A percentile compares a stretch with the other conserved stretches of the same genome.
Evolutionary conservation across 108 stramenopile species (phyloP).

Genomic region (Aurantiochytrium sp.): DNA sequence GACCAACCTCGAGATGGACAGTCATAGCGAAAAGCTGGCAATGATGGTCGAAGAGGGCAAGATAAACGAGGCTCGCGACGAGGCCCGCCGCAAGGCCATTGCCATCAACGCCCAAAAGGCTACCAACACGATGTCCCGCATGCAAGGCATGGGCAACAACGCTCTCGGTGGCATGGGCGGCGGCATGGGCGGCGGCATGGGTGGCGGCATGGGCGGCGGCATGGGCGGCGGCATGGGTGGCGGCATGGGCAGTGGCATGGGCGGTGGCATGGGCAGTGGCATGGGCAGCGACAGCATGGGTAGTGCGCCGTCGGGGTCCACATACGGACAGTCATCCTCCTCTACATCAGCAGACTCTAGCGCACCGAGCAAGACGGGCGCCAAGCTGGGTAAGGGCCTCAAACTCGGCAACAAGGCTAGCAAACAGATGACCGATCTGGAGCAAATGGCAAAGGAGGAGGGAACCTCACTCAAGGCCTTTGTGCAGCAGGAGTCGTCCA

Average conservation of each 20-base stretch:
- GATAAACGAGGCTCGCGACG: conserved; percentile 74
- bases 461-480: background rate
- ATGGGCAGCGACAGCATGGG: background rate
- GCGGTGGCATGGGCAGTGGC: background rate
- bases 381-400: conserved; percentile 7
- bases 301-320: background rate
- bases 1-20: conserved; percentile 95
- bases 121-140: conserved; percentile 9
- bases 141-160: background rate
- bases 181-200: conserved; percentile 22
- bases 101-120: conserved; percentile 54
- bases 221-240: conserved; percentile 29
- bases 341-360: background rate
- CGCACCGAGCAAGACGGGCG: background rate
- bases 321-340: background rate
- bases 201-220: conserved; percentile 31
- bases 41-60: conserved; percentile 80
- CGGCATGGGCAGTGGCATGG: background rate
- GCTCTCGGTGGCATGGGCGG: conserved; percentile 8
- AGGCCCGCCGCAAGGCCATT: conserved; percentile 79
- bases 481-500: background rate
- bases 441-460: conserved; percentile 12
- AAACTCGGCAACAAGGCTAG: background rate
- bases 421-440: background rate
- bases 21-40: conserved; percentile 91